Evolutionary conservation across 2,329 filamentous ascomycete genomes (phyloP).

Genomic region (Balansia obtecta): DNA sequence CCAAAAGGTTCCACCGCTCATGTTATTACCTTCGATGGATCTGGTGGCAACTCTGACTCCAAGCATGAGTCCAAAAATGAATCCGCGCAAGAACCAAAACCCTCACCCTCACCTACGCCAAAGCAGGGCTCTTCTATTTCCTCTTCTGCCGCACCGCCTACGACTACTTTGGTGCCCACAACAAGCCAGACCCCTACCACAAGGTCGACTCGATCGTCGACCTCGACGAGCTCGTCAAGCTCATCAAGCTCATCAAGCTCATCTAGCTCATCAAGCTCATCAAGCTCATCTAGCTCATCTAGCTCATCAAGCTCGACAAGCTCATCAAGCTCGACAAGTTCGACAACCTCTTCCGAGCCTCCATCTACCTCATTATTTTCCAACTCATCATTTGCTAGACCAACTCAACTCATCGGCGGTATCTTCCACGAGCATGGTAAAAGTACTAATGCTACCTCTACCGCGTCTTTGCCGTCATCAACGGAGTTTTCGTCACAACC

Average conservation of each 20-base stretch:
- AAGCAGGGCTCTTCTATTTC: constrained; percentile 2
- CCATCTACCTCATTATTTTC: constrained; percentile 4
- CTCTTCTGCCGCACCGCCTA: constrained; percentile 1
- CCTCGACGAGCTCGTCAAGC: constrained; percentile 4
- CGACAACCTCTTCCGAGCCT: constrained; percentile 6
- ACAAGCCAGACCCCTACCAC: constrained; percentile 4
- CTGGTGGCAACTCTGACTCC: constrained; percentile 18
- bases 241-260: neutral
- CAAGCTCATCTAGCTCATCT: constrained; percentile 3
- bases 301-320: neutral
- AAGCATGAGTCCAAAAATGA: constrained; percentile 9
- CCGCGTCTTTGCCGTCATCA: neutral
- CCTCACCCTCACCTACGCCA: constrained; percentile 10
- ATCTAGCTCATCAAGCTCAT: constrained; percentile 6
- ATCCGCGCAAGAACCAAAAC: constrained; percentile 8
- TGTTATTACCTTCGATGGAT: constrained; percentile 49
- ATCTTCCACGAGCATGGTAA: constrained; percentile 43
- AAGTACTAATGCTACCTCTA: constrained; percentile 10
- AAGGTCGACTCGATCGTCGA: constrained; percentile 2
- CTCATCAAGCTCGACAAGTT: neutral
- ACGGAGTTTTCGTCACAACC: constrained; percentile 11
- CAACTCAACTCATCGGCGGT: constrained; percentile 25
- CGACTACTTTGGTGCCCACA: neutral
- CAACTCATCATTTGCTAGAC: constrained; percentile 7
- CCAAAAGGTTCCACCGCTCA: constrained; percentile 52